Conservation (phyloP, 2,329 filamentous ascomycete genomes). For the Ceratocystis colombiana region DNA sequence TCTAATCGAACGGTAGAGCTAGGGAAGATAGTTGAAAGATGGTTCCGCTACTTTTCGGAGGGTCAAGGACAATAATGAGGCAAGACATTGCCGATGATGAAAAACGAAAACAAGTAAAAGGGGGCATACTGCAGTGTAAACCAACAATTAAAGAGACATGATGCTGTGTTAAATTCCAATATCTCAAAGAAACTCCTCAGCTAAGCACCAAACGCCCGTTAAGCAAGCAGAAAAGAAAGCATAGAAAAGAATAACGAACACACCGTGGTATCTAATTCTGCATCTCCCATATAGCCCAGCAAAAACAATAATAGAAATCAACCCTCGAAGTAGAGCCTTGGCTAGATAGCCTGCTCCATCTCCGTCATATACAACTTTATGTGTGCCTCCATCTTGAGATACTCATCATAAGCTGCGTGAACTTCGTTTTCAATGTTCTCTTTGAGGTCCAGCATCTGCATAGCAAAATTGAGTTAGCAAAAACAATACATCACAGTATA, state of each 20-base stretch:
- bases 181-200: slow-evolving; percentile 8
- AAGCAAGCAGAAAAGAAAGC: slow-evolving; percentile 14
- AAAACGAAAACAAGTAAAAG: slow-evolving; percentile 15
- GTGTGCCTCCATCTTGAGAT: slow-evolving; percentile 93
- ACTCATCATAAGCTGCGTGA: slow-evolving; percentile 81
- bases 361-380: slow-evolving; percentile 97
- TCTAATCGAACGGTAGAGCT: slow-evolving; percentile 20
- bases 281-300: neutral
- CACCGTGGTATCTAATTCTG: slow-evolving; percentile 1
- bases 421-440: slow-evolving; percentile 96
- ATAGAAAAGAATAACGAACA: slow-evolving; percentile 19
- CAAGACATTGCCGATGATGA: neutral
- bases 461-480: slow-evolving; percentile 22
- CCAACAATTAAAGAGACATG: slow-evolving; percentile 10
- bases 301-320: slow-evolving; percentile 6
- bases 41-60: slow-evolving; percentile 16
- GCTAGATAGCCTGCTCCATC: slow-evolving; percentile 78
- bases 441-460: slow-evolving; percentile 89
- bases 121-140: slow-evolving; percentile 14
- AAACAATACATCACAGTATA: neutral
- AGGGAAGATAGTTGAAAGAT: slow-evolving; percentile 10
- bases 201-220: slow-evolving; percentile 16
- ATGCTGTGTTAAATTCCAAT: neutral
- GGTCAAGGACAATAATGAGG: neutral
- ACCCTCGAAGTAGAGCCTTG: neutral